A percentile compares a stretch with the other conserved stretches of the same genome.
phyloP scores from a whole-genome alignment of 371 early-diverging fungal species.

The Blakeslea trispora region DNA sequence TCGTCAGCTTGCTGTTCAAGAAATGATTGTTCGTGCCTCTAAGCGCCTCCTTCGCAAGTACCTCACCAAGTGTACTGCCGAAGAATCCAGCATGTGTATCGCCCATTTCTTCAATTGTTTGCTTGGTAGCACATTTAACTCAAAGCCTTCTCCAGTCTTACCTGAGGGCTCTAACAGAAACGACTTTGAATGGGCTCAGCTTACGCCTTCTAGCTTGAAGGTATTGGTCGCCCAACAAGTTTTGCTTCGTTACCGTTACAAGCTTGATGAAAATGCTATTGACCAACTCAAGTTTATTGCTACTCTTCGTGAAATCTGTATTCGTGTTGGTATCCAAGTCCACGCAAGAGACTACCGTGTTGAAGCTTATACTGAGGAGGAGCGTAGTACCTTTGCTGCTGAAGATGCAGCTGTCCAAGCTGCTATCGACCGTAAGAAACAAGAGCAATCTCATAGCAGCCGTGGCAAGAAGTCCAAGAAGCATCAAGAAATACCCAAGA shows the following conservation, averaged over 20 bases:
- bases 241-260: slow-evolving; percentile 75
- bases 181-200: slow-evolving; percentile 47
- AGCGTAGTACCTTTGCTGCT: slow-evolving; percentile 39
- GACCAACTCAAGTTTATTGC: slow-evolving; percentile 59
- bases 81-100: slow-evolving; percentile 64
- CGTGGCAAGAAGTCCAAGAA: slow-evolving; percentile 44
- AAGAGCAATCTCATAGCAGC: slow-evolving; percentile 28
- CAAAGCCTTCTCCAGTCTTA: slow-evolving; percentile 53
- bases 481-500: slow-evolving; percentile 2
- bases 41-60: slow-evolving; percentile 82
- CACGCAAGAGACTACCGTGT: slow-evolving; percentile 75
- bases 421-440: slow-evolving; percentile 37
- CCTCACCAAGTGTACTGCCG: slow-evolving; percentile 57
- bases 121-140: slow-evolving; percentile 61
- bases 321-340: slow-evolving; percentile 85
- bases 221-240: slow-evolving; percentile 63
- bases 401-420: slow-evolving; percentile 37
- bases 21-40: slow-evolving; percentile 85
- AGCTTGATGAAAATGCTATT: slow-evolving; percentile 56
- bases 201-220: slow-evolving; percentile 67
- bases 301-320: slow-evolving; percentile 81
- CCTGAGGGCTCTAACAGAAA: slow-evolving; percentile 32
- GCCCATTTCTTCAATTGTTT: slow-evolving; percentile 86
- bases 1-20: slow-evolving; percentile 62
- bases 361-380: slow-evolving; percentile 48